Base-by-base conservation (phyloP, 805 yeast species). In the Kazachstania psychrophila region DNA sequence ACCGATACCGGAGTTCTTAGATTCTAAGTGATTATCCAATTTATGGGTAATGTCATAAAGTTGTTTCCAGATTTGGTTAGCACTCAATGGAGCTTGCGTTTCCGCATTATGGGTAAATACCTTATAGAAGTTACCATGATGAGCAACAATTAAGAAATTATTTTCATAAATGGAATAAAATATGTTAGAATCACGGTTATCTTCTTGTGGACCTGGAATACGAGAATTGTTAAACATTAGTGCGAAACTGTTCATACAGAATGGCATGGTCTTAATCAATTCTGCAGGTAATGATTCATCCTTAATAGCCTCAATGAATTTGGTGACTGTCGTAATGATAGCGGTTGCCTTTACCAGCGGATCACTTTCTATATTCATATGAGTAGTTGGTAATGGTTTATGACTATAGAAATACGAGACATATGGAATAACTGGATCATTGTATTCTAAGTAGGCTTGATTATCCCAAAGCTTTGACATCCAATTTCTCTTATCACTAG, bases 361-460 rank as follows among this genome's bases (percentile, higher is more conserved):
- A 52, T 75, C 73, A 42, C 68, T 65, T 37, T 81, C 84, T 42
- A 81, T 66, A 3, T 44, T 39, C 6, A 61, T 59, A 44, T 75
- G 51, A 6, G 52, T 44, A 12, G 43, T 38, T 6, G 69, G 67
- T 25, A 67, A 46, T 50, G 83, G 89, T 59, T 75, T 79, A 65
- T 89, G 95, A 37, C 78, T 72, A 64, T 74, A 89, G 50, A 86
- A 92, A 66, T 89, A 89, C 15, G 95, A 82, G 25, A 86, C 95
- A 55, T 78, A 88, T 10, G 97, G 96, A 19, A 84, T 83, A n/a
- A 89, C 83, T 0, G 97, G 95, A 60, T 86, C 97, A 47, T 92
- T 72, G 65, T 86, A 88, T 28, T 81, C 77, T 67, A 89, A 68
- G 62, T 89, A 89, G 15, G 96, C 95, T 48, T 82, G 84, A 51